A percentile compares a stretch with the other conserved stretches of the same genome.
Evolutionary conservation across 352 stramenopile genomes (phyloP).

Genomic region (Pelagophyceae sp.): DNA sequence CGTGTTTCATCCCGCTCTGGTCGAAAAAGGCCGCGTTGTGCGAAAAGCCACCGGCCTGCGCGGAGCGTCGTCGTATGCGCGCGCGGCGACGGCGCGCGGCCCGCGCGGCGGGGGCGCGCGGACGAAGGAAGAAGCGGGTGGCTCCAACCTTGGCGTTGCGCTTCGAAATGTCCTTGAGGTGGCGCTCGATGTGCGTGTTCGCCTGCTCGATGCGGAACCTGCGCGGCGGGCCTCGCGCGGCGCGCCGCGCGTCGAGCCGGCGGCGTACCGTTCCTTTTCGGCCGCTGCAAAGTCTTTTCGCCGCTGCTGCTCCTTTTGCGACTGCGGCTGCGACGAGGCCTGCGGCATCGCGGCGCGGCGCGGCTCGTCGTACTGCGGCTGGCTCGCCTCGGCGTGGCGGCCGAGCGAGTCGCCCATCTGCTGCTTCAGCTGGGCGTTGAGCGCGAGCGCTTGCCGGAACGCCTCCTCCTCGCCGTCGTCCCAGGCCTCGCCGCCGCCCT

Average conservation of each 20-base stretch:
- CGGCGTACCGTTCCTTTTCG: background rate
- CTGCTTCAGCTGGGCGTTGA: background rate
- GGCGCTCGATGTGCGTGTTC: background rate
- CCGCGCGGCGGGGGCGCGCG: no score
- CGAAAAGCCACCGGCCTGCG: no score
- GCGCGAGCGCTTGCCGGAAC: background rate
- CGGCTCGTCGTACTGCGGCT: background rate
- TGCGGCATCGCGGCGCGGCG: no score
- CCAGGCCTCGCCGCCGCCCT: background rate
- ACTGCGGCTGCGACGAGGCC: background rate
- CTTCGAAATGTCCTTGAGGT: background rate
- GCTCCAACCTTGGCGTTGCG: background rate
- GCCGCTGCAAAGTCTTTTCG: no score
- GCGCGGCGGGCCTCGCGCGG: no score
- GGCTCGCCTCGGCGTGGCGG: background rate
- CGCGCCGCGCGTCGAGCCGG: background rate
- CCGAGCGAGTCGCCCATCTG: background rate
- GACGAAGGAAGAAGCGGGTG: background rate
- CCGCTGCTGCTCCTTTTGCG: background rate
- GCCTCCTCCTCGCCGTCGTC: background rate
- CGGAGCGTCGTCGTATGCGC: background rate
- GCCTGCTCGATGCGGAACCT: background rate
- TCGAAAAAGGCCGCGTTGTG: no score
- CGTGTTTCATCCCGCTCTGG: no score
- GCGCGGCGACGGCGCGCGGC: background rate